phyloP scores from a whole-genome alignment of 2,329 filamentous ascomycete genomes.

The Cercospora beticola region DNA sequence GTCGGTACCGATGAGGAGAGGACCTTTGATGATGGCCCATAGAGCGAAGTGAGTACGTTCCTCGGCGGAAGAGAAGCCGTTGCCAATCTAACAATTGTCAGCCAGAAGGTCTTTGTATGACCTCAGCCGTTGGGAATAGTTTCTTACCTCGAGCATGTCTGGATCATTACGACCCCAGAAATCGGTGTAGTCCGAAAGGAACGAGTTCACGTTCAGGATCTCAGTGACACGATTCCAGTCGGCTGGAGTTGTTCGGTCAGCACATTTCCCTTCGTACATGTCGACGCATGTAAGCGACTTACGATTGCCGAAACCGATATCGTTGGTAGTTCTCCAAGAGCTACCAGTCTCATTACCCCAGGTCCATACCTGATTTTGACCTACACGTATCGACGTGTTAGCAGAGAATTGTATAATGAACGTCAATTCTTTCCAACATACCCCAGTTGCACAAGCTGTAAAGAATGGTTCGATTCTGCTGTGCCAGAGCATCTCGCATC shows the following conservation, averaged over 20 bases:
- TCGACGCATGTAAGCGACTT: not conserved
- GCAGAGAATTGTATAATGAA: not conserved
- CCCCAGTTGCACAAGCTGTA: not conserved
- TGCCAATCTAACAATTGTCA: not conserved
- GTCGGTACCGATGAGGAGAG: not conserved
- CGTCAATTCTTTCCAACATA: not conserved
- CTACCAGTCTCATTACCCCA: not conserved
- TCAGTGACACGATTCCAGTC: not conserved
- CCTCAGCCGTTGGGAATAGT: no score
- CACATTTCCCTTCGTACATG: not conserved
- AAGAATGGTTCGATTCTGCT: not conserved
- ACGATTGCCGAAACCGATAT: not conserved
- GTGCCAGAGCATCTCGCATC: not conserved
- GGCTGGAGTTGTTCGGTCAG: not conserved
- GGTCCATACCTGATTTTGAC: not conserved
- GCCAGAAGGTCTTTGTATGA: no score
- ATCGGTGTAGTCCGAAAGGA: not conserved
- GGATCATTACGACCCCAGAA: not conserved
- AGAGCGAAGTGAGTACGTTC: not conserved
- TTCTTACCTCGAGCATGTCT: not conserved
- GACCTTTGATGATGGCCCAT: not conserved
- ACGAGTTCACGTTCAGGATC: not conserved
- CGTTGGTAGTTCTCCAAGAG: not conserved
- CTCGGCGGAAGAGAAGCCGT: not conserved
- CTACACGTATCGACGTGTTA: not conserved